Percentiles rank a stretch among this genome's conserved stretches.
phyloP scores from a whole-genome alignment of 148 eudicot genomes.

The Bassia scoparia region DNA sequence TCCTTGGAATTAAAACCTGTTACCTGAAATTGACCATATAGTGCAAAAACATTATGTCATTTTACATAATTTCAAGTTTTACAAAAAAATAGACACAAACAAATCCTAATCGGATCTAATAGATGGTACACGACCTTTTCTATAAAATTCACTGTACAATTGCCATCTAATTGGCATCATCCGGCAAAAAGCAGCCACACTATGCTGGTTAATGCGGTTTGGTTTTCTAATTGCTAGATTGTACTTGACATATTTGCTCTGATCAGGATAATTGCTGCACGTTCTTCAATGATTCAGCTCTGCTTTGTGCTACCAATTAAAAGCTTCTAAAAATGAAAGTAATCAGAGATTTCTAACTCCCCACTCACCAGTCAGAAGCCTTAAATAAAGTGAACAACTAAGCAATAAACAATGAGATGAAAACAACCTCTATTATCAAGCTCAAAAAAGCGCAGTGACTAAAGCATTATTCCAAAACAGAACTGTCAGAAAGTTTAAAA shows the following conservation, averaged over 20 bases:
- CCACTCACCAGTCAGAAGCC: not conserved
- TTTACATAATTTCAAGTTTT: no score
- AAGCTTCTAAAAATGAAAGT: conserved; percentile 64
- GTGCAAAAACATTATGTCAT: no score
- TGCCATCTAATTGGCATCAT: conserved; percentile 84
- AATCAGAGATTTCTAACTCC: not conserved
- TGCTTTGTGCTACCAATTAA: conserved; percentile 64
- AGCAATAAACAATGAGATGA: no score
- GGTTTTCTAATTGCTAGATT: conserved; percentile 63
- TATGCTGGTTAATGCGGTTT: conserved; percentile 47
- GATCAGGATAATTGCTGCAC: conserved; percentile 60
- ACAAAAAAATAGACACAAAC: no score
- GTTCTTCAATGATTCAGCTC: conserved; percentile 45
- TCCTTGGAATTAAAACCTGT: no score
- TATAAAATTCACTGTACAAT: conserved; percentile 58
- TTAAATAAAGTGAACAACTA: not conserved
- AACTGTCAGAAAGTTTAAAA: no score
- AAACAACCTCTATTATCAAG: no score
- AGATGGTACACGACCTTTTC: conserved; percentile 49
- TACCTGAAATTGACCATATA: no score
- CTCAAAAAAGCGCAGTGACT: no score
- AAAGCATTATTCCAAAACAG: no score
- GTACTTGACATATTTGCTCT: conserved; percentile 55
- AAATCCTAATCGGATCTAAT: not conserved
- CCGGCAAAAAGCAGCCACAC: conserved; percentile 70